Evolutionary conservation across 495 filamentous ascomycete genomes (phyloP).

Genomic region (Xylaria castorea): DNA sequence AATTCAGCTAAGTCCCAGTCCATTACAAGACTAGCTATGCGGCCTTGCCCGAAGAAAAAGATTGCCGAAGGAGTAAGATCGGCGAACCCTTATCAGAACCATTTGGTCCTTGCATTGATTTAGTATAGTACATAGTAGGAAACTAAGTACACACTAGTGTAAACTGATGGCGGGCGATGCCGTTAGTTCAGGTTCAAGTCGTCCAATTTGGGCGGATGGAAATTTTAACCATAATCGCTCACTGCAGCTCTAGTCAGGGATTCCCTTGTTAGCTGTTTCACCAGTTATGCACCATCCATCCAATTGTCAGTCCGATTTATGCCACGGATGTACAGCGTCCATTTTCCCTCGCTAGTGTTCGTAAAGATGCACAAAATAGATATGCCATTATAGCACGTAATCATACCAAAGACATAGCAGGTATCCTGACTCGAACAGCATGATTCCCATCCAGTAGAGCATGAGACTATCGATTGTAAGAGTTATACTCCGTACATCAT

Average conservation of each 20-base stretch:
- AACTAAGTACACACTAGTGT: not conserved
- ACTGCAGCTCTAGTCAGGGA: not conserved
- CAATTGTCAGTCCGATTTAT: not conserved
- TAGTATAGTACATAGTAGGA: too few relatives aligned
- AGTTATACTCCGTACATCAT: not conserved
- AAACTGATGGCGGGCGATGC: not conserved
- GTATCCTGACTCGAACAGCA: not conserved
- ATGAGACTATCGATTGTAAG: not conserved
- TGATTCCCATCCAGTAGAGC: not conserved
- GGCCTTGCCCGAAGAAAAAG: not conserved
- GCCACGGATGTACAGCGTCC: not conserved
- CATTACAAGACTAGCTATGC: not conserved
- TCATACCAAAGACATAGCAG: not conserved
- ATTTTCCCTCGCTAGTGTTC: not conserved
- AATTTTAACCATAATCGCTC: not conserved
- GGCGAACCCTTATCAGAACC: not conserved
- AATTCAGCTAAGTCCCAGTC: not conserved
- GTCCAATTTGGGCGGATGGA: not conserved
- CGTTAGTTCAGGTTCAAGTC: not conserved
- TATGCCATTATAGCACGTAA: not conserved
- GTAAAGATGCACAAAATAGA: not conserved
- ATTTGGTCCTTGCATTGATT: conserved; percentile 7
- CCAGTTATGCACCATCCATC: not conserved
- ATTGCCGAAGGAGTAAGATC: not conserved
- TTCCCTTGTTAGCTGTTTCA: conserved; percentile 10